phyloP scores from a whole-genome alignment of 306 rosid species.

The Acacia confusa region DNA sequence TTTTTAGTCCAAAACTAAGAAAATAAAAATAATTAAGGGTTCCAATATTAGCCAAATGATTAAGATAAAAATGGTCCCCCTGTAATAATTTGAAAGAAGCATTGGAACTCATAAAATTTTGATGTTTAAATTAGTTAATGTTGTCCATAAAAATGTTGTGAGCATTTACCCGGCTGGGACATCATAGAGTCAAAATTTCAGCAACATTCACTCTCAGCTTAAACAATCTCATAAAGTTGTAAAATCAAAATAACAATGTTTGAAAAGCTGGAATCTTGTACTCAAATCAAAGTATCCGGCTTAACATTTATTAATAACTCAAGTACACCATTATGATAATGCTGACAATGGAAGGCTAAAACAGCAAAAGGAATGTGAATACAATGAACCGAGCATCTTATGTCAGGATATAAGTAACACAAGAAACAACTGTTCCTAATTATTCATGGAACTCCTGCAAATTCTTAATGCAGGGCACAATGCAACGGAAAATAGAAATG shows the following conservation, averaged over 20 bases:
- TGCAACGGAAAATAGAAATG: not conserved
- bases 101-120: not conserved
- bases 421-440: conserved; percentile 19
- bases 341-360: not conserved
- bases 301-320: not conserved
- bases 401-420: not conserved
- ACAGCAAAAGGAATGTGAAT: not conserved
- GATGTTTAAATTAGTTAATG: not conserved
- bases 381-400: not conserved
- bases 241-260: not conserved
- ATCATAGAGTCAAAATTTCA: not conserved
- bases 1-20: too few relatives aligned
- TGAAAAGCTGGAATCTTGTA: not conserved
- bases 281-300: not conserved
- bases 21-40: not conserved
- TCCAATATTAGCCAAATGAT: not conserved
- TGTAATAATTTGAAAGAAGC: too few relatives aligned
- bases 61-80: not conserved
- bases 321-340: not conserved
- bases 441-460: conserved; percentile 17
- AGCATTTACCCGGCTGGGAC: not conserved
- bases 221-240: not conserved
- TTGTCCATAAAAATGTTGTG: not conserved
- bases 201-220: not conserved
- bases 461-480: conserved; percentile 13